Conservation (phyloP, 2,329 filamentous ascomycete genomes). For the Myriangium duriaei region DNA sequence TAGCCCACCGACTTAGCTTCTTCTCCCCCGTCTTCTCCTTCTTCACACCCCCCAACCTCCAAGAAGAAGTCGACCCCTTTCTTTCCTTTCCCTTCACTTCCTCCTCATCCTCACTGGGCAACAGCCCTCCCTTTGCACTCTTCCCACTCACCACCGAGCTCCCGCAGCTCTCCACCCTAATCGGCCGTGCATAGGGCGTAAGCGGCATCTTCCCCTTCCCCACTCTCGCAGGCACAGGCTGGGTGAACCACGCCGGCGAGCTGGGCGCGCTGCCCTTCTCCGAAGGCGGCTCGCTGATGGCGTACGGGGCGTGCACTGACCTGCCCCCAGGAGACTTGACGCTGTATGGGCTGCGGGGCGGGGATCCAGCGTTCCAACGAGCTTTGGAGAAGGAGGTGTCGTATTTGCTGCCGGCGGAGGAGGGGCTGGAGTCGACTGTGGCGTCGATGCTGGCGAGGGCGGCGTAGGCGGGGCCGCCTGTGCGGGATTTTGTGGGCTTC, state of each 20-base stretch:
- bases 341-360: no score
- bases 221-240: no score
- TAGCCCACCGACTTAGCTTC: constrained; percentile 3
- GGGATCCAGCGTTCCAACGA: no score
- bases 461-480: neutral
- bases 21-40: neutral
- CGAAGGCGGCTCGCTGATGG: no score
- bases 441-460: neutral
- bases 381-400: no score
- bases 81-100: neutral
- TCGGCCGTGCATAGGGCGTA: neutral
- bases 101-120: neutral
- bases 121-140: constrained; percentile 1
- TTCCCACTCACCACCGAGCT: neutral
- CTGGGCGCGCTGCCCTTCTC: no score
- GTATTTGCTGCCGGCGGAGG: no score
- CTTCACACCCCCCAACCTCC: constrained; percentile 1
- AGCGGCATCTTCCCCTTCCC: no score
- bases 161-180: neutral
- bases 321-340: no score
- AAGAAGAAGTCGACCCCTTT: constrained; percentile 1
- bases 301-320: no score
- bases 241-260: no score
- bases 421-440: no score
- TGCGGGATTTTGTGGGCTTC: neutral